A percentile compares a stretch with the other conserved stretches of the same genome.
Evolutionary conservation across 2,329 filamentous ascomycete species (phyloP).

Genomic region (Calonectria crousiana): DNA sequence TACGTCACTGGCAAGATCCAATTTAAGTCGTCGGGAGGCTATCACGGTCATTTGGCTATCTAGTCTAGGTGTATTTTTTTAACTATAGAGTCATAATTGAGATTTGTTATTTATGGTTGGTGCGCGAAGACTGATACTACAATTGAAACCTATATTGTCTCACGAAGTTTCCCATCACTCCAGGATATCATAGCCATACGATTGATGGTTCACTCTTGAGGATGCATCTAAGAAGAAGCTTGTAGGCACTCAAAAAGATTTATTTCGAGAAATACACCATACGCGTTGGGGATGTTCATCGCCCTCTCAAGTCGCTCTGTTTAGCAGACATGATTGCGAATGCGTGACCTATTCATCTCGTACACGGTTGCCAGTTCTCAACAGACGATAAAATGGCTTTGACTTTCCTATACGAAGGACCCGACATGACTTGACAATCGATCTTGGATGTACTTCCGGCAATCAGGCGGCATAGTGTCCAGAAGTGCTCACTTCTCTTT

Average conservation of each 20-base stretch:
- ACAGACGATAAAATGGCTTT: no score
- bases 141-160: no score
- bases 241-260: not conserved
- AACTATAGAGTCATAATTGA: not conserved
- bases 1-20: not conserved
- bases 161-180: no score
- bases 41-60: not conserved
- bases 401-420: no score
- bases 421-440: no score
- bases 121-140: no score
- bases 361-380: no score
- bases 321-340: not conserved
- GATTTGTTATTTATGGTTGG: not conserved
- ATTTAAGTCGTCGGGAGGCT: not conserved
- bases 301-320: not conserved
- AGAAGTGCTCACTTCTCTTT: not conserved
- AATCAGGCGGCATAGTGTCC: not conserved
- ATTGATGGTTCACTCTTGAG: no score
- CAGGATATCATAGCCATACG: no score
- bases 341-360: no score
- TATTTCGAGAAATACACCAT: not conserved
- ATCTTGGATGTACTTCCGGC: no score
- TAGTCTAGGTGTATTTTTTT: not conserved
- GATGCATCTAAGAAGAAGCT: not conserved
- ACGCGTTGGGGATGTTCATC: not conserved